Percentiles rank a stretch among this genome's conserved stretches.
These are phyloP conservation scores for Zygosaccharomyces bisporus DNA, from an alignment of 805 yeast genomes.

Conservation along the genomic window DNA sequence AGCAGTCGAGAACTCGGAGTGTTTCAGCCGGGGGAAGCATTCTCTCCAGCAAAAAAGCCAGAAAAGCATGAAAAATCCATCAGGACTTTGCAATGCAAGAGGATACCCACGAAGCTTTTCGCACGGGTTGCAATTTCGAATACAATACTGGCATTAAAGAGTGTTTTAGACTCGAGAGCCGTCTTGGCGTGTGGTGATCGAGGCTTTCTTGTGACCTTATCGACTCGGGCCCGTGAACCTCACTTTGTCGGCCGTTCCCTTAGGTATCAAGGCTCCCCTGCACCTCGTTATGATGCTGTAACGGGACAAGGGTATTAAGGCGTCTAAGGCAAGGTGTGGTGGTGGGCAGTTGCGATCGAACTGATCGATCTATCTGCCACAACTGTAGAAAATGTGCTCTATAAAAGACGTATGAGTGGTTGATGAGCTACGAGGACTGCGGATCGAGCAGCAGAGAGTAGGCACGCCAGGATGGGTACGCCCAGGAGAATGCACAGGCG, in stretches of 20 bases:
- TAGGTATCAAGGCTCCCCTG: slow-evolving; percentile 5
- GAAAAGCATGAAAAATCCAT: too few relatives aligned
- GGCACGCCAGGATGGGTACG: slow-evolving; percentile 4
- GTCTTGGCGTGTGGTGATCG: slow-evolving; percentile 1
- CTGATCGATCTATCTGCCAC: slow-evolving; percentile 2
- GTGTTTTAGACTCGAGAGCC: not conserved
- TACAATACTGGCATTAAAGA: not conserved
- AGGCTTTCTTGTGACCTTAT: slow-evolving; percentile 2
- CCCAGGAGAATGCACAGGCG: slow-evolving; percentile 7
- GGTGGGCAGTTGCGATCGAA: slow-evolving; percentile 8
- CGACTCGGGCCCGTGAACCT: slow-evolving; percentile 8
- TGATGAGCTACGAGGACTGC: not conserved
- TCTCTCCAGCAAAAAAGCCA: too few relatives aligned
- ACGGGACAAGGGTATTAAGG: slow-evolving; percentile 3
- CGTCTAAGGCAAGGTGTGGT: slow-evolving; percentile 4
- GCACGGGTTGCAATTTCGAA: not conserved
- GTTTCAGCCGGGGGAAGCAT: not conserved
- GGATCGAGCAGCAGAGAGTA: not conserved
- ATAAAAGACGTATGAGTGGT: slow-evolving; percentile 1
- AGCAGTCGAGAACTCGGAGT: not conserved
- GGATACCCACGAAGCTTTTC: too few relatives aligned
- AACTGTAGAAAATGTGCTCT: not conserved
- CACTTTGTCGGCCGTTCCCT: slow-evolving; percentile 1
- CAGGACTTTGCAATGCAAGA: too few relatives aligned
- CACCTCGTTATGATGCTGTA: slow-evolving; percentile 3